A percentile compares a stretch with the other conserved stretches of the same genome.
Evolutionary conservation across 495 filamentous ascomycete species (phyloP).

Genomic region (Xylaria grammica): DNA sequence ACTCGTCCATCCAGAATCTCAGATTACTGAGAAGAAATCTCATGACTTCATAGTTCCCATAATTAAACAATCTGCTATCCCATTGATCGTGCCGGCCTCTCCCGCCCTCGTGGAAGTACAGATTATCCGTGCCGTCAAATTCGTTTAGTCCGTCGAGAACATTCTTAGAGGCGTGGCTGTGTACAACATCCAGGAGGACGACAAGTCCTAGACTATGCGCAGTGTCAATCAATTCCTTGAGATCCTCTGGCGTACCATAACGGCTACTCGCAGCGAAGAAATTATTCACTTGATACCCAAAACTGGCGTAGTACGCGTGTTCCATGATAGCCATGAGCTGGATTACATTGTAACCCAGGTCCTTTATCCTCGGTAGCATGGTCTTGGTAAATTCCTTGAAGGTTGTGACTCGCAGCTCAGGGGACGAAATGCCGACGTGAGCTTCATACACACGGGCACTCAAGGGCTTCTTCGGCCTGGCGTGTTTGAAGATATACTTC

Average conservation of each 20-base stretch:
- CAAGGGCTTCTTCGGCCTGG: constrained; percentile 79
- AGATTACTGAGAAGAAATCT: constrained; percentile 94
- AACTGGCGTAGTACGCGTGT: constrained; percentile 98
- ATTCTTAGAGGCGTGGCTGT: constrained; percentile 98
- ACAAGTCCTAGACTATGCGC: constrained; percentile 89
- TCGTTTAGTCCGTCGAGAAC: constrained; percentile 90
- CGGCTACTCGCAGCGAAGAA: constrained; percentile 98
- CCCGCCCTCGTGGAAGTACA: constrained; percentile 88
- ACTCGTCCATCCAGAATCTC: constrained; percentile 99
- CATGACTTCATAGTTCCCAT: constrained; percentile 91
- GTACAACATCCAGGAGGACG: constrained; percentile 95
- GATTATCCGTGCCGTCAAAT: constrained; percentile 93
- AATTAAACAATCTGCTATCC: constrained; percentile 98
- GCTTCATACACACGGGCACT: constrained; percentile 95
- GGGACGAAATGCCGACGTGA: constrained; percentile 95
- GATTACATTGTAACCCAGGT: constrained; percentile 94
- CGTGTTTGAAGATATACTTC: constrained; percentile 81
- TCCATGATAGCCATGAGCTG: constrained; percentile 99
- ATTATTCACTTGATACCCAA: constrained; percentile 97
- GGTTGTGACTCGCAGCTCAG: constrained; percentile 83
- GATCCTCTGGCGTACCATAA: constrained; percentile 90
- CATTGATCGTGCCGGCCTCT: constrained; percentile 89
- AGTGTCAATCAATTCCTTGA: constrained; percentile 96
- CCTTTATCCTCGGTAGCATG: constrained; percentile 88
- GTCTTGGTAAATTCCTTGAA: constrained; percentile 97